Base-by-base conservation (phyloP, 352 stramenopile genomes). In the Halophytophthora polymorphica region DNA sequence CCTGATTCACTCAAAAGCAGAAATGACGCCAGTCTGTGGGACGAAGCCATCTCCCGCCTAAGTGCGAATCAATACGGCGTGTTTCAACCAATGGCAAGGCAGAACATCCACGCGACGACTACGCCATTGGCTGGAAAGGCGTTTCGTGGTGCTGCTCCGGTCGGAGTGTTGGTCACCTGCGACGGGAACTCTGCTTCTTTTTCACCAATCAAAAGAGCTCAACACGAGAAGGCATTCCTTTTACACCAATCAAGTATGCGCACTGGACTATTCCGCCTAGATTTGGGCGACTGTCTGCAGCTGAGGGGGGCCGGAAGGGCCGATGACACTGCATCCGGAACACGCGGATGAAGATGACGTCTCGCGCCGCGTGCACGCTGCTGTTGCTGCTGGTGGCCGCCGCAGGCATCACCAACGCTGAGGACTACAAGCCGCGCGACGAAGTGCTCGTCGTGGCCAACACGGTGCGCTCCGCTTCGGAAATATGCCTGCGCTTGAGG, bases 371-470 rank as follows among this genome's bases (percentile, higher is more conserved):
- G 59, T 40, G 59, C 25, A 28, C 29, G 43, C 28, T 29, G 37
- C 43, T 60, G 43, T 28, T 51, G 23, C 42, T 63, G 48, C 53
- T 67, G 6, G 10, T 55, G 38, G 48, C 44, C 40, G 43, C 53
- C 19, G 33, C 53, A 31, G 6, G 53, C 17, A 2, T 47, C 4
- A 43, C 35, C 18, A 46, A 36, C 14, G 61, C 64, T 1, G 65
- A 73, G 34, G 59, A 63, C 39, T 85, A 79, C 58, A 71, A 74
- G 45, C 61, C 69, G 48, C 67, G 76, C 15, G 80, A 90, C 17
- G 77, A 88, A 45, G 75, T 90, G 58, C 61, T 83, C 13, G 73
- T 88, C 10, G 67, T 88, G 14, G 75, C 73, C 33, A 90, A 90
- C 58, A 88, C 77, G 66, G 77, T 87, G 34, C 35, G 74, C 60